Evolutionary conservation across 2,329 filamentous ascomycete genomes (phyloP).

Genomic region (Colletotrichum tofieldiae): DNA sequence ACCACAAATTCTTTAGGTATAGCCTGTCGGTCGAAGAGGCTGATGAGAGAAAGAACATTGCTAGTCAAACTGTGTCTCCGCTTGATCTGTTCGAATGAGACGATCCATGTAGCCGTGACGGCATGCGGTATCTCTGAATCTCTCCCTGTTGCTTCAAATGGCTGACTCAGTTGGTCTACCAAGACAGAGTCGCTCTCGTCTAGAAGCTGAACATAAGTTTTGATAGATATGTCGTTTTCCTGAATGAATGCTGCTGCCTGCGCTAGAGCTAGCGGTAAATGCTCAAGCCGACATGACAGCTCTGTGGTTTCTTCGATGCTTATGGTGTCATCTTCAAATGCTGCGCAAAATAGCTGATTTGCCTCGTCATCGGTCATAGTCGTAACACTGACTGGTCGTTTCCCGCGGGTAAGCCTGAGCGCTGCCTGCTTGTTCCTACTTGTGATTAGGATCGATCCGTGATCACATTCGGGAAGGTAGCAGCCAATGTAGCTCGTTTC

Average conservation of each 20-base stretch:
- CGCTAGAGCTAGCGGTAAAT: conserved; percentile 2
- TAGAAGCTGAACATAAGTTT: conserved; percentile 45
- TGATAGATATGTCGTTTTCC: neutral
- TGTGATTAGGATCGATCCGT: conserved; percentile 50
- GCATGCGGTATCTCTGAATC: conserved; percentile 51
- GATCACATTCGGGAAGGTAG: conserved; percentile 49
- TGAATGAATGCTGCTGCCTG: conserved; percentile 9
- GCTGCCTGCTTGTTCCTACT: neutral
- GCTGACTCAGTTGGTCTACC: conserved; percentile 48
- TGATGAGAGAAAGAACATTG: conserved; percentile 58
- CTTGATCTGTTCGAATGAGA: conserved; percentile 53
- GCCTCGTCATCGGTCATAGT: neutral
- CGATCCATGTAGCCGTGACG: conserved; percentile 48
- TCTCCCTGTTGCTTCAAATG: conserved; percentile 21
- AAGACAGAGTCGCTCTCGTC: conserved; percentile 44
- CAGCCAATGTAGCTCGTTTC: neutral
- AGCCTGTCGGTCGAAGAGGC: conserved; percentile 54
- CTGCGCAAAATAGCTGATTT: neutral
- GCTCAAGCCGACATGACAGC: neutral
- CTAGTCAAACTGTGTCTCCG: conserved; percentile 52
- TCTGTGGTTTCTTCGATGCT: neutral
- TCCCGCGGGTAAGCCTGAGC: neutral
- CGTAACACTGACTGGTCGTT: neutral
- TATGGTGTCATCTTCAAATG: neutral
- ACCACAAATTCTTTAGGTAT: conserved; percentile 54